These are phyloP conservation scores for Pelargonium nanum DNA, from an alignment of 345 rosid species.

Conservation along the genomic window DNA sequence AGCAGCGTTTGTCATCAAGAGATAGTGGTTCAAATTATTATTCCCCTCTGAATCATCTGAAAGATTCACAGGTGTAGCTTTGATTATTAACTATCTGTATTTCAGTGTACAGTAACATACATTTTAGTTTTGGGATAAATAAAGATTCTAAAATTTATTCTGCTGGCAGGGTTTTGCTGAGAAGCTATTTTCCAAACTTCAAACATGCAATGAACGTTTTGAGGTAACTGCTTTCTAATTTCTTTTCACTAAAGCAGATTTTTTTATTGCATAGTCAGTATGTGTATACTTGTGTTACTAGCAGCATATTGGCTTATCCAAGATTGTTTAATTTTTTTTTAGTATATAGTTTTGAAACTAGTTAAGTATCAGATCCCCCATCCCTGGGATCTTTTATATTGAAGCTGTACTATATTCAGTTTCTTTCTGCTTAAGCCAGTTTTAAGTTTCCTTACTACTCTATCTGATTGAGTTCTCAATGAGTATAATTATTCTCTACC, in stretches of 20 bases:
- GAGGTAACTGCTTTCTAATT: conserved; percentile 41
- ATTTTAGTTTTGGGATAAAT: not conserved
- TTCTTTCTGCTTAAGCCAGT: not conserved
- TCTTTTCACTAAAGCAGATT: not conserved
- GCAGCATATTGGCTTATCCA: not conserved
- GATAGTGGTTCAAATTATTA: conserved; percentile 36
- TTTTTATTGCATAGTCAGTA: not conserved
- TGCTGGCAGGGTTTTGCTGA: conserved; percentile 69
- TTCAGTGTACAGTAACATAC: not conserved
- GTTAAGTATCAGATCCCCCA: not conserved
- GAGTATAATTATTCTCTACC: not conserved
- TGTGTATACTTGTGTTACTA: not conserved
- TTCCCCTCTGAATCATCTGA: conserved; percentile 79
- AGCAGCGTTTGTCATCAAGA: conserved; percentile 60
- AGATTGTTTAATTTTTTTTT: too few relatives aligned
- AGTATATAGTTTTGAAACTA: too few relatives aligned
- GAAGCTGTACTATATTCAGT: not conserved
- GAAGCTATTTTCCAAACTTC: conserved; percentile 76
- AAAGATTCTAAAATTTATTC: conserved; percentile 7
- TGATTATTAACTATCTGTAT: conserved; percentile 4
- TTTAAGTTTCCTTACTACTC: not conserved
- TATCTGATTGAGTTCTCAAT: not conserved
- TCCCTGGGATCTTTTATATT: too few relatives aligned
- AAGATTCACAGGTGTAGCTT: conserved; percentile 92
- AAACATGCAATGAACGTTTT: conserved; percentile 73